Evolutionary conservation across 352 stramenopile genomes (phyloP).

Genomic region (Phytophthora brassicae): DNA sequence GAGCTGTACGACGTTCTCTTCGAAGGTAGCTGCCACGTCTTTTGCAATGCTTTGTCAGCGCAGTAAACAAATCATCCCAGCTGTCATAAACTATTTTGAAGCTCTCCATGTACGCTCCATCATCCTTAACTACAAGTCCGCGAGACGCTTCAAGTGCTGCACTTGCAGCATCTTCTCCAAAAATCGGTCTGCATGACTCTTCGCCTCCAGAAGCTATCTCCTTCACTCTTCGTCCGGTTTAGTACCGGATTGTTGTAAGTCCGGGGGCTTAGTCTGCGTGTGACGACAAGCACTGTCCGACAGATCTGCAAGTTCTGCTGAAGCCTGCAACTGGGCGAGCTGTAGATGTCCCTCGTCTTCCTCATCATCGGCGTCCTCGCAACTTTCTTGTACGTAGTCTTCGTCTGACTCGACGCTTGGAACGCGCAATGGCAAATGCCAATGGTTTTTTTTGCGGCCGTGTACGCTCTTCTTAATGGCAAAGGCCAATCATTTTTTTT

Average conservation of each 20-base stretch:
- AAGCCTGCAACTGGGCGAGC: too few relatives aligned
- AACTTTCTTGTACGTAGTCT: too few relatives aligned
- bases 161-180: conserved; percentile 2
- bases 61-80: conserved; percentile 6
- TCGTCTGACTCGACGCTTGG: too few relatives aligned
- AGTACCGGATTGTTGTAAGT: background rate
- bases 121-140: background rate
- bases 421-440: too few relatives aligned
- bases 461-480: too few relatives aligned
- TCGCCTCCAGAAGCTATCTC: background rate
- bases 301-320: too few relatives aligned
- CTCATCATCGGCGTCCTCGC: too few relatives aligned
- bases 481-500: too few relatives aligned
- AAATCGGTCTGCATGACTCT: too few relatives aligned
- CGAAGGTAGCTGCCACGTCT: background rate
- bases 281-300: too few relatives aligned
- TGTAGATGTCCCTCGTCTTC: too few relatives aligned
- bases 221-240: background rate
- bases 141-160: background rate
- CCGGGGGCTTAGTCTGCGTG: background rate
- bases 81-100: background rate
- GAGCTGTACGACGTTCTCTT: conserved; percentile 2
- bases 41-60: background rate
- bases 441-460: too few relatives aligned
- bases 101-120: background rate